phyloP scores from a whole-genome alignment of 495 filamentous ascomycete genomes.

The Hyphodiscus hymeniophilus region DNA sequence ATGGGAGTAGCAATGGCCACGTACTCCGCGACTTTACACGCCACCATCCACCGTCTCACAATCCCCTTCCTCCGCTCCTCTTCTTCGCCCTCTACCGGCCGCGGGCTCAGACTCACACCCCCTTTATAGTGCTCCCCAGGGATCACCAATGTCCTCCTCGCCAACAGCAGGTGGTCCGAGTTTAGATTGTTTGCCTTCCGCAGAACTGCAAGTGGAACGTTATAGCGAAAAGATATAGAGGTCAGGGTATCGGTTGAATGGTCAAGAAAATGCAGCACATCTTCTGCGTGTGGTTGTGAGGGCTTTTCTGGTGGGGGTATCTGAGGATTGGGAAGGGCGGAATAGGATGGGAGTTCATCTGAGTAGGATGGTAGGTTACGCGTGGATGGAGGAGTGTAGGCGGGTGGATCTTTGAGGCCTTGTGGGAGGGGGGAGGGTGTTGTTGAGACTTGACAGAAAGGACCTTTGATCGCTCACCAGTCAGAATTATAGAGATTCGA shows the following conservation, averaged over 20 bases:
- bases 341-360: slow-evolving; percentile 35
- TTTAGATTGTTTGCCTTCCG: slow-evolving; percentile 54
- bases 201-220: slow-evolving; percentile 47
- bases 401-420: slow-evolving; percentile 48
- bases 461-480: slow-evolving; percentile 39
- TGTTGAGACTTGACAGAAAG: slow-evolving; percentile 46
- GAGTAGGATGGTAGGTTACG: slow-evolving; percentile 19
- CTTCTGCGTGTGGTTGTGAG: slow-evolving; percentile 27
- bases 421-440: slow-evolving; percentile 44
- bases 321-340: slow-evolving; percentile 23
- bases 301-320: slow-evolving; percentile 24
- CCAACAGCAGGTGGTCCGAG: slow-evolving; percentile 56
- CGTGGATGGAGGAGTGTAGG: slow-evolving; percentile 35
- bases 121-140: slow-evolving; percentile 57
- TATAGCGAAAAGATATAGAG: slow-evolving; percentile 60
- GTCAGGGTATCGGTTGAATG: slow-evolving; percentile 51
- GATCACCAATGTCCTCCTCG: slow-evolving; percentile 57
- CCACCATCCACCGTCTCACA: slow-evolving; percentile 63
- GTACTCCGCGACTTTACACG: slow-evolving; percentile 59
- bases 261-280: slow-evolving; percentile 61
- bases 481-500: slow-evolving; percentile 1
- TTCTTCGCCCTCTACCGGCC: slow-evolving; percentile 59
- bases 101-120: slow-evolving; percentile 52
- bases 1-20: slow-evolving; percentile 17
- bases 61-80: slow-evolving; percentile 56